Base-by-base conservation (phyloP, 176 grass and related monocot genomes). In the Carex pumila region DNA sequence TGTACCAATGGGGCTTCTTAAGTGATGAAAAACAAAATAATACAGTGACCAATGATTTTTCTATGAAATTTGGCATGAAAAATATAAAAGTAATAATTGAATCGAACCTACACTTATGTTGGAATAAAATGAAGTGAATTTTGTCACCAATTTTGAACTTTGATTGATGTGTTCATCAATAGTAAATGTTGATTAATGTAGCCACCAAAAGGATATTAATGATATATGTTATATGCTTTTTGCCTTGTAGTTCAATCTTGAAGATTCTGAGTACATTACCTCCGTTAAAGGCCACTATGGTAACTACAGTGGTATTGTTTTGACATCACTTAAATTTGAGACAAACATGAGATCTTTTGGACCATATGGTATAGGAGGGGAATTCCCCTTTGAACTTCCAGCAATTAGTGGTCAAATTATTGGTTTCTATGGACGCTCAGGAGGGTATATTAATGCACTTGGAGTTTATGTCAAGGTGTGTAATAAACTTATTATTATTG, bases 361-460 rank as follows among this genome's bases (percentile, higher is more conserved):
- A 0, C 87, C 92, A 54, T 94, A 69, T 39, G 89, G 89, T 1
- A 6, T 49, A 29, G 50, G 86, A 21, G 71, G 66, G 1, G 92
- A 89, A 64, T 43, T 86, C 83, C 1, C 83, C 1, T 94, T 94
- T 81, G 34, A 75, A 32, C 87, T 90, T 12, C 82, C 85, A 1
- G 89, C 83, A 3, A 73, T 65, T 14, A 65, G 36, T 37, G 83
- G 83, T 58, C 85, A 76, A 70, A 94, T 94, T 62, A 63, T 94
- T 31, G 87, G 85, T 53, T 94, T 94, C 77, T 81, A 87, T 64
- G 85, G 50, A 30, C 88, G 84, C 39, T 88, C 89, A 15, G 81
- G 80, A 5, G 62, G 65, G 29, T 71, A 49, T 65, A 81, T 91
- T 59, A 61, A 89, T 57, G 83, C 90, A 15, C 17, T 88, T 29